Percentiles rank a stretch among this genome's conserved stretches.
These are phyloP conservation scores for Aegilops longissima DNA, from an alignment of 176 grass and related monocot genomes.

Conservation along the genomic window DNA sequence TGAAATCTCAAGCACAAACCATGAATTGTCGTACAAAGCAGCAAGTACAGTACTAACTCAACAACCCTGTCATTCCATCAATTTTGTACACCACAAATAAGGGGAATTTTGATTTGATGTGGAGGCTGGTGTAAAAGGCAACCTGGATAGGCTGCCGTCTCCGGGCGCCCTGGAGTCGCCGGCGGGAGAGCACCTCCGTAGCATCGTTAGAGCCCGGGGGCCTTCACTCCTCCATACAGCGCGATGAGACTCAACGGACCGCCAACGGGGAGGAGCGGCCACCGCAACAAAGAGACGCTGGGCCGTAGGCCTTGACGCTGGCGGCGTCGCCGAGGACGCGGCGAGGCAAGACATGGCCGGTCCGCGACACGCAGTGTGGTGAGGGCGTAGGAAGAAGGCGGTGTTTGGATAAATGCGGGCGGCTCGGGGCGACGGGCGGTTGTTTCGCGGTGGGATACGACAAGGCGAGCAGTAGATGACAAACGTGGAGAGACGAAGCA, in stretches of 20 bases:
- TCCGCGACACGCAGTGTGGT: neutral
- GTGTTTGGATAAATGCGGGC: constrained; percentile 36
- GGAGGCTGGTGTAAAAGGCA: neutral
- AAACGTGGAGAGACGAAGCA: constrained; percentile 12
- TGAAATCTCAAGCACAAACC: neutral
- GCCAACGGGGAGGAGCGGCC: neutral
- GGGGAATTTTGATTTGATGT: neutral
- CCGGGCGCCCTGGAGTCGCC: constrained; percentile 45
- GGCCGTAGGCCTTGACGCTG: neutral
- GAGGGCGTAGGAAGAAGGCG: neutral
- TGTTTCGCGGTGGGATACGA: neutral
- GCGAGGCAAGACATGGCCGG: constrained; percentile 39
- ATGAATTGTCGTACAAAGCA: neutral
- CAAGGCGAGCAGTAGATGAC: constrained; percentile 12
- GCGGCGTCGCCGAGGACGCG: constrained; percentile 5
- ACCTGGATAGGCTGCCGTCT: constrained; percentile 44
- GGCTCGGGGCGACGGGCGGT: constrained; percentile 5
- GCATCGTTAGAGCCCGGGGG: neutral
- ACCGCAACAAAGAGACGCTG: neutral
- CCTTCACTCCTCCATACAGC: neutral
- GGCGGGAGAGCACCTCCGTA: constrained; percentile 48
- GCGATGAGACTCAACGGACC: neutral
- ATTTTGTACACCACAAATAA: neutral
- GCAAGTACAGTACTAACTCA: neutral
- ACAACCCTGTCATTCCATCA: neutral